phyloP scores from a whole-genome alignment of 1,284 basidiomycete genomes.

The Fomitopsis schrenkii region DNA sequence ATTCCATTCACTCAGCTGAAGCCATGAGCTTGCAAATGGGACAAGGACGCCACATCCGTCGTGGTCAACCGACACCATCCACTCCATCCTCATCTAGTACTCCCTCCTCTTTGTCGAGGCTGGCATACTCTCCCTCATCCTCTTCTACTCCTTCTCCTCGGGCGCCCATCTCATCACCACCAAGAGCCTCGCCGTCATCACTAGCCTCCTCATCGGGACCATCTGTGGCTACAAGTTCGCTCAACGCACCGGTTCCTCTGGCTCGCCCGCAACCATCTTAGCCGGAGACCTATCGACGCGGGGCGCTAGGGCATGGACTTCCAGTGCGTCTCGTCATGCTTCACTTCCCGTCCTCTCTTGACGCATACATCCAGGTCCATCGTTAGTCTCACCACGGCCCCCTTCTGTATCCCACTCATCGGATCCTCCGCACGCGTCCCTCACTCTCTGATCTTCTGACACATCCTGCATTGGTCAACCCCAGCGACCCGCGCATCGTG shows the following conservation, averaged over 20 bases:
- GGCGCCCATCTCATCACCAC: constrained; percentile 28
- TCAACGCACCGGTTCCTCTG: constrained; percentile 22
- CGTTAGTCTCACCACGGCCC: constrained; percentile 21
- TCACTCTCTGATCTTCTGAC: not conserved
- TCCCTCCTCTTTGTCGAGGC: constrained; percentile 27
- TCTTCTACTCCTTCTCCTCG: constrained; percentile 30
- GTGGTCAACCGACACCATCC: not conserved
- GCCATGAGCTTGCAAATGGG: no score
- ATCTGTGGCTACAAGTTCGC: constrained; percentile 28
- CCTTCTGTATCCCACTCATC: constrained; percentile 29
- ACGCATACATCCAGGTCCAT: constrained; percentile 16
- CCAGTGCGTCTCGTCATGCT: constrained; percentile 16
- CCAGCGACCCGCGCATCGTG: constrained; percentile 23
- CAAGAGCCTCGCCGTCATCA: constrained; percentile 32
- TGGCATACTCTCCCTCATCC: constrained; percentile 28
- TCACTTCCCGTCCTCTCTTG: not conserved
- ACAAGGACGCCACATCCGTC: not conserved
- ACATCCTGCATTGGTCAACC: constrained; percentile 13
- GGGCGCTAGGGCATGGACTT: constrained; percentile 28
- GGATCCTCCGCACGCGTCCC: constrained; percentile 28
- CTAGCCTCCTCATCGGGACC: constrained; percentile 27
- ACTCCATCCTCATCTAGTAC: constrained; percentile 22
- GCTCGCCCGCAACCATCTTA: constrained; percentile 22
- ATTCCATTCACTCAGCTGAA: no score
- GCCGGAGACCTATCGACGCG: constrained; percentile 26